These are phyloP conservation scores for Penicillium sp. DNA, from an alignment of 2,329 filamentous ascomycete species.

Conservation along the genomic window DNA sequence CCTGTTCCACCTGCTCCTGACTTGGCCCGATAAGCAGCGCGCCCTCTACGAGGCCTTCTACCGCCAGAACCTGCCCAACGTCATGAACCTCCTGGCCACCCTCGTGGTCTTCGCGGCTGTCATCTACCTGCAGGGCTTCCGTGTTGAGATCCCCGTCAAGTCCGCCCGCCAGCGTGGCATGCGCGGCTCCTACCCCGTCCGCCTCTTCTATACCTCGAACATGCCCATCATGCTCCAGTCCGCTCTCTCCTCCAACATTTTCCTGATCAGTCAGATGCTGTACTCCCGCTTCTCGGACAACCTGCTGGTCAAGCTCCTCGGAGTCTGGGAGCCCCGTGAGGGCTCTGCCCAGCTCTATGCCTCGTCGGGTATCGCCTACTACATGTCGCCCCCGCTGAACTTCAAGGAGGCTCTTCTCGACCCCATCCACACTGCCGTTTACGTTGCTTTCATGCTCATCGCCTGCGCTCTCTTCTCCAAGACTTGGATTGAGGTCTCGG, in stretches of 20 bases:
- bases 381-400: conserved; percentile 98
- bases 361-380: conserved; percentile 90
- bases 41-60: conserved; percentile 98
- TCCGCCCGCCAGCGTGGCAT: conserved; percentile 97
- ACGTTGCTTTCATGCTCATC: conserved; percentile 95
- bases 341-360: conserved; percentile 90
- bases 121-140: conserved; percentile 99
- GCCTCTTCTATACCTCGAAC: conserved; percentile 99
- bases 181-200: conserved; percentile 94
- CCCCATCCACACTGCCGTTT: conserved; percentile 91
- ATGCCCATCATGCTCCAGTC: conserved; percentile 99
- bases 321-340: conserved; percentile 97
- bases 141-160: conserved; percentile 99
- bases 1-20: conserved; percentile 94
- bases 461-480: conserved; percentile 99
- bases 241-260: conserved; percentile 96
- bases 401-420: conserved; percentile 95
- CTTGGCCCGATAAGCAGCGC: conserved; percentile 98
- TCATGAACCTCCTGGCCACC: conserved; percentile 96
- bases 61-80: conserved; percentile 97
- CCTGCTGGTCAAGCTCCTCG: conserved; percentile 92
- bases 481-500: conserved; percentile 99
- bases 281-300: conserved; percentile 99
- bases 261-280: conserved; percentile 98
- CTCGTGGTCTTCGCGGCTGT: conserved; percentile 91